Base-by-base conservation (phyloP, 2,329 filamentous ascomycete species). In the Aspergillus fijiensis region DNA sequence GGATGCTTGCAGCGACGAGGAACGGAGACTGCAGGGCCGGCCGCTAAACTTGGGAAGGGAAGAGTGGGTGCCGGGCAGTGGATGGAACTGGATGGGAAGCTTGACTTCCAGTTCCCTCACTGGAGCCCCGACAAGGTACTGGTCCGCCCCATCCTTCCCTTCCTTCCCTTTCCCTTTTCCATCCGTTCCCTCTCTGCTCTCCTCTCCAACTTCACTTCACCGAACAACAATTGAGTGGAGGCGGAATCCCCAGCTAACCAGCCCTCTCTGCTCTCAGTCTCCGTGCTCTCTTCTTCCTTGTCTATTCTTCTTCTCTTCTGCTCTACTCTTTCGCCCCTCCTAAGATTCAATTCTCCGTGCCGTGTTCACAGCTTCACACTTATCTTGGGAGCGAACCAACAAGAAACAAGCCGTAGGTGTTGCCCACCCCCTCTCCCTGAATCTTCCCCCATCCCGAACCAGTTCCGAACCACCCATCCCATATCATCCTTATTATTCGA, bases 211-310 rank as follows among this genome's bases (percentile, higher is more conserved):
- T 35, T 35, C 33, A 12, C 33, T 16, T 29, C 33, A 35, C 33
- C 33, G 33, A 35, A 35, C 33, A 35, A 11, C 33, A 35, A 35
- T 2, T 35, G 16, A 16, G 14, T 35, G 11, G 33, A 35, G 11
- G 33, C 33, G 33, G 33, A 35, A 35, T 16, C 33, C 33, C 56
- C 52, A n/a, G 7, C 27, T 7, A 29, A 9, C 49, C 48, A 52
- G 52, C 60, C 56, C 14, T 35, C 33, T 35, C 56, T 52, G 42
- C 51, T 57, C 29, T 29, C 60, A 51, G 23, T 39, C 35, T 60
- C 33, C 35, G 23, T 33, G 21, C 33, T 55, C 25, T 45, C 33
- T 12, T 51, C 33, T 51, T 51, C 27, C 25, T 51, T 10, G 10
- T 33, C 33, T 51, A 16, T 27, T 31, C 21, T 31, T 51, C 27